Evolutionary conservation across 1,139 yeast genomes (phyloP).

Genomic region (Pichia inconspicua): DNA sequence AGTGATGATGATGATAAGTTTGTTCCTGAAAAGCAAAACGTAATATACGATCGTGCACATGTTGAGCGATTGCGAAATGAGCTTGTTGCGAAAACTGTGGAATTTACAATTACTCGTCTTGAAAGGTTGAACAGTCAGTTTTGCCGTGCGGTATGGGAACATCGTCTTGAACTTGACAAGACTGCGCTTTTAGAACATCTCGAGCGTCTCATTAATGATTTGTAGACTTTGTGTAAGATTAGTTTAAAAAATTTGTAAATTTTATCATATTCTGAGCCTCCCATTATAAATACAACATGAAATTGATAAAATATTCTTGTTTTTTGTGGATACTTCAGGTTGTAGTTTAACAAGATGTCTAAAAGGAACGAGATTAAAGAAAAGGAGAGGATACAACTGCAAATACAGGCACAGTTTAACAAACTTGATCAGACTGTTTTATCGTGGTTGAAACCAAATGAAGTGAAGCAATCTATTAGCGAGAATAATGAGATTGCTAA

Average conservation of each 20-base stretch:
- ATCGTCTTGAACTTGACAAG: conserved; percentile 63
- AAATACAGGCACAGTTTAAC: conserved; percentile 38
- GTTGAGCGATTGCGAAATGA: conserved; percentile 25
- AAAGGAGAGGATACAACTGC: conserved; percentile 43
- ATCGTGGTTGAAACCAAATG: conserved; percentile 36
- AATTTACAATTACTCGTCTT: conserved; percentile 56
- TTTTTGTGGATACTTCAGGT: too few species aligned
- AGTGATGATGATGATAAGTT: conserved; percentile 6
- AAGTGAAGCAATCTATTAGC: background rate
- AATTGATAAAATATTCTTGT: too few species aligned
- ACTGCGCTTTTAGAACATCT: conserved; percentile 28
- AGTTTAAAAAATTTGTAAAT: too few species aligned
- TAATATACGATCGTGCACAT: conserved; percentile 29
- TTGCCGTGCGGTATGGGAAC: conserved; percentile 70
- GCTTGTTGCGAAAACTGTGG: conserved; percentile 37
- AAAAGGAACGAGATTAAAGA: conserved; percentile 25
- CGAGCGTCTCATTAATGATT: conserved; percentile 6
- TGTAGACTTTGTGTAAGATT: background rate
- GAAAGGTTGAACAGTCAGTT: conserved; percentile 68
- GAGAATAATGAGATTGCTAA: background rate
- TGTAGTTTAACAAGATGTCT: conserved; percentile 10
- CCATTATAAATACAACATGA: background rate
- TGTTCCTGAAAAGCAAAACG: conserved; percentile 17
- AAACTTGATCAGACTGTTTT: conserved; percentile 33
- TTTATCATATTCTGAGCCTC: too few species aligned